Evolutionary conservation across 1,284 basidiomycete genomes (phyloP), one percentile per base, ranked within the genome.

Genomic region (Hortiboletus rubellus): DNA sequence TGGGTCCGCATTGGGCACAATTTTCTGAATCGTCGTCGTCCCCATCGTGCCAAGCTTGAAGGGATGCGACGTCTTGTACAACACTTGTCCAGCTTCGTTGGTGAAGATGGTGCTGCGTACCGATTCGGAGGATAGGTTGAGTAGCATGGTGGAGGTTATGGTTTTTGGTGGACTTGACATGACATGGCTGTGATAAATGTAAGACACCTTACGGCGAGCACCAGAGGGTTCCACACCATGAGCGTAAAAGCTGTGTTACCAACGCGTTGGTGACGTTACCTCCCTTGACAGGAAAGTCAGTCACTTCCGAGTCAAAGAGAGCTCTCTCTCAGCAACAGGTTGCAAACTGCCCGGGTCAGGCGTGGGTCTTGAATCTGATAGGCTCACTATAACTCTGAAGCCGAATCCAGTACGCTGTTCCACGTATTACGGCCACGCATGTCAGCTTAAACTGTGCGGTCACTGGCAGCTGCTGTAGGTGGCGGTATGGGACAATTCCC

Each of bases 11-110:
- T 60, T 69, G 17, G 59, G 48, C 24, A 36, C 46, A 40, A 66
- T 54, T 27, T 68, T 68, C 2, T 57, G 46, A 41, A 68, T 40
- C 3, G 50, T 60, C 15, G 67, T 66, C 47, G 50, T 63, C 31
- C 56, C 52, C 40, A 38, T n/a, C 10, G 8, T 38, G 22, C 58
- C 46, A 9, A 69, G 36, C 40, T 50, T 47, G 34, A 49, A 40
- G 9, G 58, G 55, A 27, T 64, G 63, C 2, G 55, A 18, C 1
- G 61, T 64, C 40, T 57, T 63, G 52, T 67, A 61, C 22, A 66
- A 6, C 11, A 61, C 59, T 22, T 66, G 58, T 18, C 62, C 57
- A 8, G 24, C 45, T 36, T 66, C 61, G n/a, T 61, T 53, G 38
- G 58, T 64, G 40, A 67, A 53, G 31, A 52, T 22, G 30, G 58